These are phyloP conservation scores for Aphanomyces cochlioides DNA, from an alignment of 352 stramenopile species.

Conservation along the genomic window DNA sequence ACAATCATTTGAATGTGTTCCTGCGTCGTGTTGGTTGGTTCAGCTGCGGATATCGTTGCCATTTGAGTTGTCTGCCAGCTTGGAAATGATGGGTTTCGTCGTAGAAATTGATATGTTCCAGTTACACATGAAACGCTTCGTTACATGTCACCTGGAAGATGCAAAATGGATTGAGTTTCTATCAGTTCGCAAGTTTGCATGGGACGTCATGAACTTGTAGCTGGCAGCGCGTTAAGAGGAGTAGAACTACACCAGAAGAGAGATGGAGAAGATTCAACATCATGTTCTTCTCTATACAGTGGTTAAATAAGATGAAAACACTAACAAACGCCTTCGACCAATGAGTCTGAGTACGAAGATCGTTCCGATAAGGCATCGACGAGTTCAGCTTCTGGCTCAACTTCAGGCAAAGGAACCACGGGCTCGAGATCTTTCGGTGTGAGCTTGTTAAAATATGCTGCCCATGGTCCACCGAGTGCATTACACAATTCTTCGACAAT, in stretches of 20 bases:
- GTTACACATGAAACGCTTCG: no score
- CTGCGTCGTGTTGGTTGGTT: background rate
- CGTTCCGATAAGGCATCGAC: conserved; percentile 13
- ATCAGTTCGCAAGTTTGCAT: no score
- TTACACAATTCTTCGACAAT: conserved; percentile 16
- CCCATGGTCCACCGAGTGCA: conserved; percentile 17
- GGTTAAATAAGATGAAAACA: background rate
- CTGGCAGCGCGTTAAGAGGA: no score
- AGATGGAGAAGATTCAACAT: background rate
- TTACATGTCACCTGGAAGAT: no score
- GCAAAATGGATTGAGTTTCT: no score
- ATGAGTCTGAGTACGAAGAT: conserved; percentile 23
- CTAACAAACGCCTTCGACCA: conserved; percentile 23
- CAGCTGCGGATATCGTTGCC: background rate
- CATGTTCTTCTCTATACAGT: background rate
- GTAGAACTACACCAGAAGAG: background rate
- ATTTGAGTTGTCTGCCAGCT: no score
- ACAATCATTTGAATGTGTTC: conserved; percentile 10
- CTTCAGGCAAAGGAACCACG: background rate
- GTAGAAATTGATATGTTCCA: no score
- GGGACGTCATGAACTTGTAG: no score
- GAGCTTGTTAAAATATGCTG: background rate
- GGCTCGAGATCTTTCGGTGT: background rate
- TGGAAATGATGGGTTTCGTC: no score
- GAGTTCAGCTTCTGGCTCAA: conserved; percentile 7